Conservation (phyloP, 768 basidiomycete genomes). For the Termitomyces sp. region DNA sequence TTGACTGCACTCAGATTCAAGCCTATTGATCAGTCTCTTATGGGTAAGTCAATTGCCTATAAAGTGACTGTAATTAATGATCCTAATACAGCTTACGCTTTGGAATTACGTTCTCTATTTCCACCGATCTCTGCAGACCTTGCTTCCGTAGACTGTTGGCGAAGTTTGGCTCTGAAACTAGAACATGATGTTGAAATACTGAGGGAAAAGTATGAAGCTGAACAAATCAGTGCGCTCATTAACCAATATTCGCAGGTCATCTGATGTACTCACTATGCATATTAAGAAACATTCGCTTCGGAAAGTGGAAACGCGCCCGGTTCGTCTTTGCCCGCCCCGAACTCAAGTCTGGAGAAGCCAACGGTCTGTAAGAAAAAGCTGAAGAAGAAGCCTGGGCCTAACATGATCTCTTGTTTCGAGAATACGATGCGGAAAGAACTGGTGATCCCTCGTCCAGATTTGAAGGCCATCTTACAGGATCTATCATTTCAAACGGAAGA, state of each 20-base stretch:
- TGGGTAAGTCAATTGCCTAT: conserved; percentile 26
- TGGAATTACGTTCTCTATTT: conserved; percentile 35
- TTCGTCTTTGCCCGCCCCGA: conserved; percentile 6
- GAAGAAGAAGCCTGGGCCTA: conserved; percentile 14
- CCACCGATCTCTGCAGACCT: conserved; percentile 18
- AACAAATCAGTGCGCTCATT: conserved; percentile 33
- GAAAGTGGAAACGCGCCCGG: conserved; percentile 17
- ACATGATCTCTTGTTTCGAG: conserved; percentile 4
- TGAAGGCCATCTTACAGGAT: conserved; percentile 17
- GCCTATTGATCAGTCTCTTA: conserved; percentile 33
- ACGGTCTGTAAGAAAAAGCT: conserved; percentile 12
- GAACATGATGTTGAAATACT: conserved; percentile 34
- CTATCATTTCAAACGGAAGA: conserved; percentile 2
- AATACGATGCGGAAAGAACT: conserved; percentile 7
- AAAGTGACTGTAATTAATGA: not conserved
- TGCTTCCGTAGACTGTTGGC: conserved; percentile 29
- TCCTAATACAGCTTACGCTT: conserved; percentile 35
- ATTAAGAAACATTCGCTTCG: conserved; percentile 16
- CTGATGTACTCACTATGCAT: not conserved
- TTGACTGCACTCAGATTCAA: conserved; percentile 41
- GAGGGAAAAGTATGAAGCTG: conserved; percentile 33
- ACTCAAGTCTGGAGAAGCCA: conserved; percentile 10
- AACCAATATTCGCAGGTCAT: conserved; percentile 5
- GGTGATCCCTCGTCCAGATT: conserved; percentile 5
- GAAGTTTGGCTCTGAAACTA: conserved; percentile 33